Evolutionary conservation across 257 asterid genomes (phyloP), one percentile per base, ranked within the genome.

Genomic region (Nicotiana undulata): DNA sequence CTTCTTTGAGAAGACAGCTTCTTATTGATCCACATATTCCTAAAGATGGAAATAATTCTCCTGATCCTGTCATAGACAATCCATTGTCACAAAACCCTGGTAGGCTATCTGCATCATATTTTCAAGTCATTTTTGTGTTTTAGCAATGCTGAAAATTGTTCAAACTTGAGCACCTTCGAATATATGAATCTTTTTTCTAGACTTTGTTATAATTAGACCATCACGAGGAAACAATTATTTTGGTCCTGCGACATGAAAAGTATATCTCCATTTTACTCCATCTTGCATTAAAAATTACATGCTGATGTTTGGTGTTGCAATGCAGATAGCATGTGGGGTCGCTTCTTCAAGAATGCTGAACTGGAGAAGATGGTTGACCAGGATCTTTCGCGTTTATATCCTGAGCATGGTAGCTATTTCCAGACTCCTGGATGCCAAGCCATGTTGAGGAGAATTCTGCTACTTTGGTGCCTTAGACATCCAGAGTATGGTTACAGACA

Each of bases 251-350:
- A 24, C 20, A 5, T 26, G 18, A 63, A 13, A 63, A 12, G 34
- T 28, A 28, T 28, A 63, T 63, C 24, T 60, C 68, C 18, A 13
- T 63, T 63, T 28, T 63, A 26, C 68, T 63, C 3, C 2, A 63
- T 26, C 68, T 74, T 49, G 37, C 56, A 68, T 40, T 67, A 40
- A 10, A 24, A 72, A 70, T 34, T 44, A 49, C 3, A 74, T 74
- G 61, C 79, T 49, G 31, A 74, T 49, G 63, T 4, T 40, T 16
- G 79, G 16, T 74, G 40, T 26, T 26, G 79, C 37, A 49, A 74
- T 74, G 84, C 86, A 95, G 98, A 95, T 88, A 95, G 99, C 91
- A 93, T 89, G 97, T 95, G 99, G 98, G 93, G 98, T 65, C 98
- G 97, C 44, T 95, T 93, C 88, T 93, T 95, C 85, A 89, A 84